phyloP scores from a whole-genome alignment of 2,329 filamentous ascomycete genomes.

The Penicillium sp. region DNA sequence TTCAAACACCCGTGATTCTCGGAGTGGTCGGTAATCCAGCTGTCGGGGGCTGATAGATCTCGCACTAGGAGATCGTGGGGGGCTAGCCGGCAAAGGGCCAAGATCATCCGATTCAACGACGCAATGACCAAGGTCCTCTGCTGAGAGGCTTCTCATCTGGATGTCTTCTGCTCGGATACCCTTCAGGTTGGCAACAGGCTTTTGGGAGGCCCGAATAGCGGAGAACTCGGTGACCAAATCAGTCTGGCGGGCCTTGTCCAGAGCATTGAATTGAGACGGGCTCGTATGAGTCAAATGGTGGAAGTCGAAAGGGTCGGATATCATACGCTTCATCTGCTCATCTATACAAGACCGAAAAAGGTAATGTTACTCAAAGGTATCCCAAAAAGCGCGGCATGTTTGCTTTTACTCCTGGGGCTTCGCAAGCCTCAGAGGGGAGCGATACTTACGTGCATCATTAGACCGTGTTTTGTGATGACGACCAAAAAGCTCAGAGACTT shows the following conservation, averaged over 20 bases:
- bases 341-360: constrained; percentile 32
- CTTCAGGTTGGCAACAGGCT: constrained; percentile 54
- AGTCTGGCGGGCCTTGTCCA: constrained; percentile 57
- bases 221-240: constrained; percentile 60
- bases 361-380: constrained; percentile 3
- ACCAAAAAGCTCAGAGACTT: constrained; percentile 39
- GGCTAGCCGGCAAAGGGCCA: constrained; percentile 32
- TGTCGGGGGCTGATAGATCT: constrained; percentile 30
- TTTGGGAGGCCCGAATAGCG: constrained; percentile 58
- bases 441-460: constrained; percentile 42
- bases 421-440: neutral
- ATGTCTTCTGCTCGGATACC: constrained; percentile 59
- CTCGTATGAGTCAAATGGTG: constrained; percentile 67
- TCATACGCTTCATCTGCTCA: constrained; percentile 53
- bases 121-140: constrained; percentile 34
- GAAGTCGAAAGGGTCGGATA: constrained; percentile 68
- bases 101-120: constrained; percentile 28
- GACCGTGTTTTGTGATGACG: constrained; percentile 39
- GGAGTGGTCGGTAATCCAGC: constrained; percentile 28
- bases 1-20: constrained; percentile 51
- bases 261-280: constrained; percentile 57
- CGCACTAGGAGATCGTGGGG: constrained; percentile 37
- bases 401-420: neutral
- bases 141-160: constrained; percentile 41
- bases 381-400: neutral